Conservation (phyloP, 495 filamentous ascomycete species). For the Neurospora sp. region DNA sequence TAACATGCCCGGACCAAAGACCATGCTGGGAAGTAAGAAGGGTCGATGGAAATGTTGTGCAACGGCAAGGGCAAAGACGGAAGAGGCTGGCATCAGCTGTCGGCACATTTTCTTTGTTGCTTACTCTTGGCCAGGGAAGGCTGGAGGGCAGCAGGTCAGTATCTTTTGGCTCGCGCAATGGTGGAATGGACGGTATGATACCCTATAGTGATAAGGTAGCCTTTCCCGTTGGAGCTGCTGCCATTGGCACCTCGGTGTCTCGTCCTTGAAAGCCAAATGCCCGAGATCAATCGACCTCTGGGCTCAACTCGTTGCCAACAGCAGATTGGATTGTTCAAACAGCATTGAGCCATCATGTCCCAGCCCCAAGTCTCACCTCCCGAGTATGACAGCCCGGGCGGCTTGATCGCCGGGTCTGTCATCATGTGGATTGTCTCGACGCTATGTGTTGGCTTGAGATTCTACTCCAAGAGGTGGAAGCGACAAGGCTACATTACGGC, state of each 20-base stretch:
- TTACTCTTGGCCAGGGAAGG: not conserved
- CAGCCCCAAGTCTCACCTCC: not conserved
- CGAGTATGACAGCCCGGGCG: slow-evolving; percentile 7
- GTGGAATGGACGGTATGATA: not conserved
- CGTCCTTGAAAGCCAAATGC: not conserved
- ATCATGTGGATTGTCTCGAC: slow-evolving; percentile 2
- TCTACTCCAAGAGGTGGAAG: slow-evolving; percentile 8
- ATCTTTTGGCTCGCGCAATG: not conserved
- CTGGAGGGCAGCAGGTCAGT: not conserved
- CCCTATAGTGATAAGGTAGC: not conserved
- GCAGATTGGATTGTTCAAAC: not conserved
- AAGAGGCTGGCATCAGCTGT: not conserved
- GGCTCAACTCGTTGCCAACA: not conserved
- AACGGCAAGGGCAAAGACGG: not conserved
- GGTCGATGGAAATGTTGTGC: not conserved
- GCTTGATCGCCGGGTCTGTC: slow-evolving; percentile 3
- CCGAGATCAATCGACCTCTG: not conserved
- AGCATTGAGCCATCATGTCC: not conserved
- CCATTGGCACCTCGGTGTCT: not conserved
- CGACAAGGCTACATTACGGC: slow-evolving; percentile 2
- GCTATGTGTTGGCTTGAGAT: slow-evolving; percentile 5
- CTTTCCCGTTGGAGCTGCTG: not conserved
- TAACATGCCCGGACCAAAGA: not conserved
- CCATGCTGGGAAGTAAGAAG: not conserved
- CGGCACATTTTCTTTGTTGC: not conserved